Percentiles rank a stretch among this genome's conserved stretches.
Evolutionary conservation across 2,329 filamentous ascomycete genomes (phyloP).

Genomic region (Tolypocladium paradoxum): DNA sequence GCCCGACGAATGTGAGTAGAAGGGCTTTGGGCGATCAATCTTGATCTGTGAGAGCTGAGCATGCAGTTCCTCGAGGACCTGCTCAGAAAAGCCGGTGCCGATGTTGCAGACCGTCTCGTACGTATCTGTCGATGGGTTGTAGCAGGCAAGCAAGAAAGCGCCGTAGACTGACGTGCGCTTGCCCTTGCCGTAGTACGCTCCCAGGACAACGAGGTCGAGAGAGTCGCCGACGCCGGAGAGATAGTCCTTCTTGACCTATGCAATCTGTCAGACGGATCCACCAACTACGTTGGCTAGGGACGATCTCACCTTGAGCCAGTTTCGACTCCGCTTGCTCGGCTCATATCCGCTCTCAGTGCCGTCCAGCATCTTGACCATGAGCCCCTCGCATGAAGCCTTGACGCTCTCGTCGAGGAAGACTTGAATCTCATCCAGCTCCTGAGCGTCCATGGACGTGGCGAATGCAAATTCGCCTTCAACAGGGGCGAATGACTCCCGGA

Average conservation of each 20-base stretch:
- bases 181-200: conserved; percentile 87
- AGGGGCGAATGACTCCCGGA: conserved; percentile 62
- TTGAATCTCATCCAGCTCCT: conserved; percentile 89
- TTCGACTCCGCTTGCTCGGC: conserved; percentile 88
- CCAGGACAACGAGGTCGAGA: conserved; percentile 88
- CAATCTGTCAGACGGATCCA: neutral
- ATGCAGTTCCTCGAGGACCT: conserved; percentile 82
- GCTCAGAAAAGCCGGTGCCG: conserved; percentile 91
- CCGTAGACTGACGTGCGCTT: conserved; percentile 95
- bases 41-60: conserved; percentile 61
- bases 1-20: conserved; percentile 76
- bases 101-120: conserved; percentile 99
- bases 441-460: conserved; percentile 76
- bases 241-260: conserved; percentile 92
- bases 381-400: conserved; percentile 88
- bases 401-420: conserved; percentile 86
- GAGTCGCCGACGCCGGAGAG: conserved; percentile 89
- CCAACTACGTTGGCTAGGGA: neutral
- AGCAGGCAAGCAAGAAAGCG: conserved; percentile 89
- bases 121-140: conserved; percentile 66
- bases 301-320: conserved; percentile 79
- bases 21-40: conserved; percentile 88
- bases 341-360: conserved; percentile 89
- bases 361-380: conserved; percentile 99
- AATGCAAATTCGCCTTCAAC: conserved; percentile 87